Percentiles rank a stretch among this genome's conserved stretches.
Conservation (phyloP, 345 rosid genomes). For the Lepidium sativum region DNA sequence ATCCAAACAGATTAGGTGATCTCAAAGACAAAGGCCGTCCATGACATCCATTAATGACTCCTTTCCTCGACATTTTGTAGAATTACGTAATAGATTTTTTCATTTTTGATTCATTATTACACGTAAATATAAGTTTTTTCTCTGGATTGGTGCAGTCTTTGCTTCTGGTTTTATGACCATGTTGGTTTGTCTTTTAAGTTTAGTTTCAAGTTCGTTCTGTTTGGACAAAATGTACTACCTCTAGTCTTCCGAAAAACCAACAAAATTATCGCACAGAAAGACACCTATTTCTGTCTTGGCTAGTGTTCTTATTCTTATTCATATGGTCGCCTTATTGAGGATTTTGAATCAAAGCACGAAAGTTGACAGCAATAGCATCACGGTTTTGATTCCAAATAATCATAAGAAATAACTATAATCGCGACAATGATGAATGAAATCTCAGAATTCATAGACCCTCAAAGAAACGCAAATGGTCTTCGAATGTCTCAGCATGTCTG, state of each 20-base stretch:
- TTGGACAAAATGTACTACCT: background rate
- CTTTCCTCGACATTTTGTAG: background rate
- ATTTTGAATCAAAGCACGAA: background rate
- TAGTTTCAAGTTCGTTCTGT: background rate
- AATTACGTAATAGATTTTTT: background rate
- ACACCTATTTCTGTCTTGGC: background rate
- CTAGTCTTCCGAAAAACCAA: background rate
- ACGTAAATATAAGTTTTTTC: background rate
- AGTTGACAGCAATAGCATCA: background rate
- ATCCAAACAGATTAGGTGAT: conserved; percentile 48
- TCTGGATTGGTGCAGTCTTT: background rate
- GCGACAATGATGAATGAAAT: conserved; percentile 3
- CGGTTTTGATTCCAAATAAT: background rate
- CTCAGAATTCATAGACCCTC: conserved; percentile 46
- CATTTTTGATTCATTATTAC: background rate
- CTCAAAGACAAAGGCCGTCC: conserved; percentile 55
- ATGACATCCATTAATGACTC: conserved; percentile 19
- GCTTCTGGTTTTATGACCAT: background rate
- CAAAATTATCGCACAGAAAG: background rate
- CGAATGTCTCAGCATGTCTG: conserved; percentile 79
- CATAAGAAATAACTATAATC: background rate
- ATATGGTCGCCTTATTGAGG: background rate
- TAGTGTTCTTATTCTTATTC: background rate
- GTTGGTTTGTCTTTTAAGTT: background rate
- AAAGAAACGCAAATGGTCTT: conserved; percentile 71